Percentiles rank a stretch among this genome's conserved stretches.
Evolutionary conservation across 768 basidiomycete species (phyloP).

Genomic region (Royoungia palumana): DNA sequence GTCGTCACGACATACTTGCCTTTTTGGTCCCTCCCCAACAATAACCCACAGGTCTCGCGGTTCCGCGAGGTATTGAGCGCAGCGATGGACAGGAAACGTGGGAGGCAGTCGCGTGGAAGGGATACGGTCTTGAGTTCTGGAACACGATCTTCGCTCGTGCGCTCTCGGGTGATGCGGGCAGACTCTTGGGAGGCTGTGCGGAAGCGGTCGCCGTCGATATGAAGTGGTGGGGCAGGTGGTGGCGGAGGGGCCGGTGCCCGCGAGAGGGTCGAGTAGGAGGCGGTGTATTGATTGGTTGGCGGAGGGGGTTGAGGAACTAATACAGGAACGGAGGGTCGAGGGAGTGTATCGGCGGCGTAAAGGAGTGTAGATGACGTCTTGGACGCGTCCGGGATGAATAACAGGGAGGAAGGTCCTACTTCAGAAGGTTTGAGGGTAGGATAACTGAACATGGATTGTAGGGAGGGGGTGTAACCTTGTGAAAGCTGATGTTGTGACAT

Average conservation of each 20-base stretch:
- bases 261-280: conserved; percentile 27
- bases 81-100: conserved; percentile 74
- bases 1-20: conserved; percentile 72
- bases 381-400: conserved; percentile 40
- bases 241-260: conserved; percentile 25
- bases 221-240: conserved; percentile 22
- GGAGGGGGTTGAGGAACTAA: conserved; percentile 9
- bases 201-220: conserved; percentile 26
- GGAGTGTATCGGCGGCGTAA: conserved; percentile 35
- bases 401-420: conserved; percentile 39
- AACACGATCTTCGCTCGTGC: conserved; percentile 28
- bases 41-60: conserved; percentile 81
- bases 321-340: conserved; percentile 31
- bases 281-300: conserved; percentile 14
- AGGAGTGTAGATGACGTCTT: conserved; percentile 21
- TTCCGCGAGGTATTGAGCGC: conserved; percentile 73
- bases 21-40: conserved; percentile 66
- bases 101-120: conserved; percentile 71
- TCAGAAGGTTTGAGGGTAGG: conserved; percentile 32
- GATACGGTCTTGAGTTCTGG: conserved; percentile 58
- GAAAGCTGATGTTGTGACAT: conserved; percentile 77
- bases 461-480: conserved; percentile 75
- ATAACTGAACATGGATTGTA: conserved; percentile 69
- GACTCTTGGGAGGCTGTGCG: conserved; percentile 35
- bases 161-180: conserved; percentile 33